A percentile compares a stretch with the other conserved stretches of the same genome.
Conservation (phyloP, 805 yeast species). For the Hemisphaericaspora nanyangensis region DNA sequence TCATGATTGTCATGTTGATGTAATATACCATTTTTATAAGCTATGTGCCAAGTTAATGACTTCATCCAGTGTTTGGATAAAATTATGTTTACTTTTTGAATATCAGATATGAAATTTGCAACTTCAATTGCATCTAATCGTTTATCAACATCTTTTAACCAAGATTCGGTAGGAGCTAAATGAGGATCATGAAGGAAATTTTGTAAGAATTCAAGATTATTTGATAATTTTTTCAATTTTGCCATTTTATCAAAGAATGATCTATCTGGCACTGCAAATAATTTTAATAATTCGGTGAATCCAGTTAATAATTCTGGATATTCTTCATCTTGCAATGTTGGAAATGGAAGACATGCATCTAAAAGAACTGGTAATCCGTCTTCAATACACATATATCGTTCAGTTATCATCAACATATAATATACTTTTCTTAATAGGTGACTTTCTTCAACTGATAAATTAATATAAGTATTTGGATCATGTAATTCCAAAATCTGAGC, state of each 20-base stretch:
- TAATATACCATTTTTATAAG: slow-evolving; percentile 26
- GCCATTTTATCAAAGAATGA: slow-evolving; percentile 28
- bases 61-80: slow-evolving; percentile 36
- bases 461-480: slow-evolving; percentile 21
- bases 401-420: slow-evolving; percentile 36
- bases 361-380: slow-evolving; percentile 34
- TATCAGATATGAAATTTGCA: slow-evolving; percentile 22
- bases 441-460: slow-evolving; percentile 26
- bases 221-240: slow-evolving; percentile 5
- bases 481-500: slow-evolving; percentile 35
- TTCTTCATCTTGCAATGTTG: slow-evolving; percentile 33
- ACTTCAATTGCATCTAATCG: slow-evolving; percentile 19
- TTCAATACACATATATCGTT: slow-evolving; percentile 37
- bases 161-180: background rate
- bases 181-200: slow-evolving; percentile 2
- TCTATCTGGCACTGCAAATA: slow-evolving; percentile 37
- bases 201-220: slow-evolving; percentile 9
- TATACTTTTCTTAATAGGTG: slow-evolving; percentile 35
- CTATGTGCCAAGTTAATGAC: slow-evolving; percentile 34
- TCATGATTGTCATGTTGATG: slow-evolving; percentile 16
- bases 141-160: slow-evolving; percentile 4
- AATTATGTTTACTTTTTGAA: slow-evolving; percentile 32
- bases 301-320: slow-evolving; percentile 30
- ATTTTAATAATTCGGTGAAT: slow-evolving; percentile 31
- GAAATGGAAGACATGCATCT: slow-evolving; percentile 32